Evolutionary conservation across 2,329 filamentous ascomycete species (phyloP), one percentile per base, ranked within the genome.

Genomic region (Aspergillus ochraceus): DNA sequence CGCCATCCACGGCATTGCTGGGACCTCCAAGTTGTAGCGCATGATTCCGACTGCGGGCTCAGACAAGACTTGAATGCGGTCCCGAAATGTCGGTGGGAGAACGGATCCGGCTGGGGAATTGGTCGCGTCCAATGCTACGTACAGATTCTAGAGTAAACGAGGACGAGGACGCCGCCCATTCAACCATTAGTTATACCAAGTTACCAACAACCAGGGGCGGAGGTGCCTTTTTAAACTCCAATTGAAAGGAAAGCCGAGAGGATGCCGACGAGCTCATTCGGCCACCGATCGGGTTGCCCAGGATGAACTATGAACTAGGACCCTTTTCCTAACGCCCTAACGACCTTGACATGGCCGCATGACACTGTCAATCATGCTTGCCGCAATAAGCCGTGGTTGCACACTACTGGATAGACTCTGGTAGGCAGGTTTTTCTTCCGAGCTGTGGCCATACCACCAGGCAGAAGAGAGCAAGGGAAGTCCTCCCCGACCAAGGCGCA

Each of bases 71-170:
- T 54, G 54, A 67, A 60, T 59, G 55, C 49, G 36, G 55, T 52
- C 24, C 47, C 49, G 52, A 60, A 58, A 57, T 59, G 59, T 67
- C 60, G 62, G 65, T 63, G 62, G 63, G 58, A 61, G 56, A 61
- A 52, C 39, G 52, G 61, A 49, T 22, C 49, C 45, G 32, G 52
- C 19, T 29, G 47, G 32, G 46, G 46, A 6, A 9, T 54, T 49
- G 53, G 59, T 54, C 42, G 53, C 29, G 39, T 20, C 26, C 50
- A 53, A 61, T 49, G 26, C 49, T 49, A 49, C 19, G 47, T 54
- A 42, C 36, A 49, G 49, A 54, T 26, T 32, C 32, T 24, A 51
- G 20, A 52, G 42, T 49, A 51, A 36, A 53, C 52, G 52, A 53
- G 54, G 29, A 57, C 26, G 24, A 42, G 24, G 26, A 9, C 26